Base-by-base conservation (phyloP, 2,329 filamentous ascomycete species). In the Passalora sequoiae region DNA sequence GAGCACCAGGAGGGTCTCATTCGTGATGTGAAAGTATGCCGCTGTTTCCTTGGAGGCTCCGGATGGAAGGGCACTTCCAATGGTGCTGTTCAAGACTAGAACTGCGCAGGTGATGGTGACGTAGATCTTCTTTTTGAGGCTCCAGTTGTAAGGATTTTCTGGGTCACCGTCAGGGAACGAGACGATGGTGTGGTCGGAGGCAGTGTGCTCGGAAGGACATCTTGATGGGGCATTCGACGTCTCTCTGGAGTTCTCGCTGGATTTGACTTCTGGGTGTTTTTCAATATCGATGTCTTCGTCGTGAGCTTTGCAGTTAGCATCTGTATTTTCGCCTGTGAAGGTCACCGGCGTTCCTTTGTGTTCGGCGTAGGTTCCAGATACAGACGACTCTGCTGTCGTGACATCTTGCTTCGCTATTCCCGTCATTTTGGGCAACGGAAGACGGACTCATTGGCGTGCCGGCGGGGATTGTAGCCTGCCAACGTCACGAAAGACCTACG, bases 61-160 rank as follows among this genome's bases (percentile, higher is more conserved):
- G 43, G 78, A 78, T 1, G 82, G 79, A 4, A 86, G 68, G 0
- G 80, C 71, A 30, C 77, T 83, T 1, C 76, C 77, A 65, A 86
- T 77, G 7, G 82, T 85, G 19, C 75, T 80, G 61, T 86, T 86
- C 59, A 84, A 69, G 31, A 85, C 80, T 40, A 75, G 70, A 50
- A 75, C 60, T 65, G 80, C 77, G 1, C 74, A 73, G 0, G 76
- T 70, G 19, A 77, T 56, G 2, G 82, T 57, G 4, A 84, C 70
- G 27, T 68, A 65, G 1, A 64, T 51, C 58, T 84, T 85, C 54
- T 71, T 77, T 38, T 28, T 37, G 17, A 37, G 27, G 19, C 32
- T 38, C 66, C 67, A 72, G 39, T 70, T 69, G 43, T 69, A 66
- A 1, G 69, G 69, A 39, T 69, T 64, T 0, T 60, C 60, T 10